Conservation (phyloP, 352 stramenopile genomes). For the Phytophthora rubi region DNA sequence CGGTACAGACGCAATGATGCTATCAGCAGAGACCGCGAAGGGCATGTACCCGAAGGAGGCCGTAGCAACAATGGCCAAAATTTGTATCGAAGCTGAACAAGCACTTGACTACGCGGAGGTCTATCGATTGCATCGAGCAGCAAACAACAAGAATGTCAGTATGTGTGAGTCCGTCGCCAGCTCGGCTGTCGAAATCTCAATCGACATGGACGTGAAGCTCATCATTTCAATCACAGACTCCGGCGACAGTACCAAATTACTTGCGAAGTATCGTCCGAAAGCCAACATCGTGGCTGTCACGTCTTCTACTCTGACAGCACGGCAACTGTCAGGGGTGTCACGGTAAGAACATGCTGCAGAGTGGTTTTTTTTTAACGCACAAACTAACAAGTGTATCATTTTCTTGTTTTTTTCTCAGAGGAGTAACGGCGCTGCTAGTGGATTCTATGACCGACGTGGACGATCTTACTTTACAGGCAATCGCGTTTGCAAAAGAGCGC, state of each 20-base stretch:
- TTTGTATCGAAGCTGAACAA: constrained; percentile 92
- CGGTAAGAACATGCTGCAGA: constrained; percentile 44
- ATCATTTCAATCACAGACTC: constrained; percentile 98
- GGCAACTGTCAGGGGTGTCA: constrained; percentile 80
- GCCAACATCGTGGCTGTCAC: constrained; percentile 92
- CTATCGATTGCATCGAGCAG: constrained; percentile 58
- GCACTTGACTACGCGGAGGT: constrained; percentile 78
- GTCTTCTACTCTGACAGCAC: constrained; percentile 65
- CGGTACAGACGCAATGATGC: constrained; percentile 99
- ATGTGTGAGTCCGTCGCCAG: constrained; percentile 95
- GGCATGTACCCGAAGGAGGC: constrained; percentile 96
- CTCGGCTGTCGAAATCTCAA: constrained; percentile 97
- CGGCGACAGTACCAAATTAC: constrained; percentile 93
- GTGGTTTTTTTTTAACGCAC: not conserved
- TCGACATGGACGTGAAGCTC: constrained; percentile 95
- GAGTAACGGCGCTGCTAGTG: constrained; percentile 69
- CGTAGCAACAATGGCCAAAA: constrained; percentile 95
- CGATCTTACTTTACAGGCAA: constrained; percentile 85
- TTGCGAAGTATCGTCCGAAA: constrained; percentile 96
- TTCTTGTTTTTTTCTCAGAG: constrained; percentile 37
- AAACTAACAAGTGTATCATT: not conserved
- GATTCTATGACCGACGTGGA: constrained; percentile 86
- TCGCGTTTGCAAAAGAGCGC: constrained; percentile 80
- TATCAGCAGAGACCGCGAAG: constrained; percentile 99
- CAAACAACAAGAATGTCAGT: constrained; percentile 59